phyloP scores from a whole-genome alignment of 2,329 filamentous ascomycete species.

The Xylariaceae sp. region DNA sequence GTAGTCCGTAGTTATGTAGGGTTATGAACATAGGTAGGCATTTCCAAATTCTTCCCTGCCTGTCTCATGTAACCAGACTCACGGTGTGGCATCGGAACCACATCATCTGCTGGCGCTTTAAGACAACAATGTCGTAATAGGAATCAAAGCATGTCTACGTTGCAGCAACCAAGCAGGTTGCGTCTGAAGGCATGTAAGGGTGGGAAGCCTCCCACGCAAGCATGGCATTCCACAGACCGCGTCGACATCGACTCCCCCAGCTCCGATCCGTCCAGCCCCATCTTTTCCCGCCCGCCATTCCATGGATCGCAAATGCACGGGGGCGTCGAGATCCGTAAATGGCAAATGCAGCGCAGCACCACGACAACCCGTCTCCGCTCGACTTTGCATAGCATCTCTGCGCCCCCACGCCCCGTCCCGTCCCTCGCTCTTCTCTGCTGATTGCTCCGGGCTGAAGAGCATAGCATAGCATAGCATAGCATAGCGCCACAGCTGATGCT shows the following conservation, averaged over 20 bases:
- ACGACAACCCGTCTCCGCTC: neutral
- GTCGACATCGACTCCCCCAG: neutral
- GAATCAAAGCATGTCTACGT: neutral
- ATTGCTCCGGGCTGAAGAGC: no score
- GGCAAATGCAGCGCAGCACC: neutral
- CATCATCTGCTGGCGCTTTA: neutral
- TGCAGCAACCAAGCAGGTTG: neutral
- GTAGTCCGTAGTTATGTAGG: no score
- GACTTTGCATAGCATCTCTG: neutral
- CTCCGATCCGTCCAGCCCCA: neutral
- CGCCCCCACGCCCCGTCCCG: neutral
- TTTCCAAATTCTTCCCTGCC: neutral
- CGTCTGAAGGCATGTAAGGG: neutral
- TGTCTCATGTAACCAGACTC: no score
- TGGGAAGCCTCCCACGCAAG: neutral
- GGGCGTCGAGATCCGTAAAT: constrained; percentile 15
- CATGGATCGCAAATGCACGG: constrained; percentile 8
- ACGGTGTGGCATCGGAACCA: neutral
- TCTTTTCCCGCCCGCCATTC: neutral
- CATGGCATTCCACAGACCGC: neutral
- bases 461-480: no score
- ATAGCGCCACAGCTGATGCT: no score
- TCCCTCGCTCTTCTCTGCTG: neutral
- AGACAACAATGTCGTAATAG: neutral
- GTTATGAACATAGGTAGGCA: no score